These are phyloP conservation scores for Tagetes patula DNA, from an alignment of 129 eudicot genomes.

Conservation along the genomic window DNA sequence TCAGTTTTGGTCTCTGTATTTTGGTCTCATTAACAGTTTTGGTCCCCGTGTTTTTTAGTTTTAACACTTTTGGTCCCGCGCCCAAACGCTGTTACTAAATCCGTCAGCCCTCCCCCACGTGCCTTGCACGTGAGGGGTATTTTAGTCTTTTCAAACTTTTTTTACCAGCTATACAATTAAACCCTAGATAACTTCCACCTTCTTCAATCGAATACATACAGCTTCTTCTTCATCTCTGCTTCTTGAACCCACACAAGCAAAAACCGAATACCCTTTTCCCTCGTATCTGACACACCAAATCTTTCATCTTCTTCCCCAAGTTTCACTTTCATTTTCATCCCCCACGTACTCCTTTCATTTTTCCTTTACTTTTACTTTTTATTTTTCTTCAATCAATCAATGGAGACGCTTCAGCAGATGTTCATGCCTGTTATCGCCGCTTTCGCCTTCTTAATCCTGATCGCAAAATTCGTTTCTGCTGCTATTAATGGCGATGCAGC, in stretches of 20 bases:
- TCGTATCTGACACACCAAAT: slow-evolving; percentile 42
- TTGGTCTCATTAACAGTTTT: too few species aligned
- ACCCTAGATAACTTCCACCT: too few species aligned
- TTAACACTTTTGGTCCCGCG: too few species aligned
- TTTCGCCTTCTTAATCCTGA: slow-evolving; percentile 34
- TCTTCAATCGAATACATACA: too few species aligned
- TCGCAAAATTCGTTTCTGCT: slow-evolving; percentile 39
- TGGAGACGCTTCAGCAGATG: slow-evolving; percentile 43
- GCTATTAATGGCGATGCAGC: slow-evolving; percentile 9
- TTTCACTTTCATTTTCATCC: slow-evolving; percentile 2
- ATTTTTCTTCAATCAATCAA: slow-evolving; percentile 25
- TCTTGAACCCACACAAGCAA: slow-evolving; percentile 1
- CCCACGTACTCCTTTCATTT: not conserved
- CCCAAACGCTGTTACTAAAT: too few species aligned
- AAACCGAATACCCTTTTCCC: slow-evolving; percentile 63
- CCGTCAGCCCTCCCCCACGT: too few species aligned
- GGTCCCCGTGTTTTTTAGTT: too few species aligned
- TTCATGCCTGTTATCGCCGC: slow-evolving; percentile 43
- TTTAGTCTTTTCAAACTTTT: too few species aligned
- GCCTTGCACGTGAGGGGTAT: too few species aligned
- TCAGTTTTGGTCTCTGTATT: too few species aligned
- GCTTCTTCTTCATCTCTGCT: too few species aligned
- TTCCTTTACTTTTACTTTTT: not conserved
- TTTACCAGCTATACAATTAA: too few species aligned
- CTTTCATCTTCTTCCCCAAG: slow-evolving; percentile 37